Percentiles rank a stretch among this genome's conserved stretches.
phyloP scores from a whole-genome alignment of 768 basidiomycete species.

The Boletus vinaceobasis region DNA sequence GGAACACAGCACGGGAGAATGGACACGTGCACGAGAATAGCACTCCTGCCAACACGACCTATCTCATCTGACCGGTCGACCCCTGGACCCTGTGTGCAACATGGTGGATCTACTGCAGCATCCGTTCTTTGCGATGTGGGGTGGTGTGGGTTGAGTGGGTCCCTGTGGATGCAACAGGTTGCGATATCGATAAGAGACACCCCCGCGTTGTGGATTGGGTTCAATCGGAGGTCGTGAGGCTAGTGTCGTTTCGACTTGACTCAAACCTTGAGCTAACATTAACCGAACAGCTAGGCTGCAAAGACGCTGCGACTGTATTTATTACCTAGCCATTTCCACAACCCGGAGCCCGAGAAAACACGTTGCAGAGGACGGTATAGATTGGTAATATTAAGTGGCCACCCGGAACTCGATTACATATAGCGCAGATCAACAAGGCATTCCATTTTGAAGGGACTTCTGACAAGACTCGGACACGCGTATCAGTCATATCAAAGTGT shows the following conservation, averaged over 20 bases:
- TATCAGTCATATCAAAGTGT: conserved; percentile 13
- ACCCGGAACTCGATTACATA: conserved; percentile 8
- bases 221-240: background rate
- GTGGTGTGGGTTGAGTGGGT: background rate
- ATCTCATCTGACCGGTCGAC: background rate
- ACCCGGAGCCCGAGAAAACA: background rate
- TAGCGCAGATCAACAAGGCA: conserved; percentile 19
- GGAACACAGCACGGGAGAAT: conserved; percentile 8
- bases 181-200: conserved; percentile 1
- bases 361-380: background rate
- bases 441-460: conserved; percentile 18
- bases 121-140: background rate
- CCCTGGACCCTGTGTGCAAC: background rate
- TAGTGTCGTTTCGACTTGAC: background rate
- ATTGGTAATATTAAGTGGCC: background rate
- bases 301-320: background rate
- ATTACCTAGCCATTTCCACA: background rate
- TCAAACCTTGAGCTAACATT: conserved; percentile 10
- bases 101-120: background rate
- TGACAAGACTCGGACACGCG: conserved; percentile 24
- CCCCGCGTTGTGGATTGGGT: conserved; percentile 2
- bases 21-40: conserved; percentile 20
- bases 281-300: background rate
- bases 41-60: background rate
- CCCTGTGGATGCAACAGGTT: background rate